phyloP scores from a whole-genome alignment of 768 basidiomycete species.

The Trametes cubensis region DNA sequence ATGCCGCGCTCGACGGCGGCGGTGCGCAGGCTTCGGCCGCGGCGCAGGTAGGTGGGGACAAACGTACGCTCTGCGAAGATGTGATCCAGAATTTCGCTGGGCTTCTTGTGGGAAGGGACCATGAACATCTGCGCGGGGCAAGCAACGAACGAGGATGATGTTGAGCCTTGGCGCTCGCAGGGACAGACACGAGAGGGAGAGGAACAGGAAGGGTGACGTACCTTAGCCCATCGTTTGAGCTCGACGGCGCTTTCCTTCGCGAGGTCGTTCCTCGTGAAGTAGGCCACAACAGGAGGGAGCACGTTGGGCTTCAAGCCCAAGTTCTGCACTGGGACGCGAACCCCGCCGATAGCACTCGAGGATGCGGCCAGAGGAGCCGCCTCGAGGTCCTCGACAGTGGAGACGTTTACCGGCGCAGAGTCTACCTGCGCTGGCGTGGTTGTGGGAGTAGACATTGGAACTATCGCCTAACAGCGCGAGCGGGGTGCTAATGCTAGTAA shows the following conservation, averaged over 20 bases:
- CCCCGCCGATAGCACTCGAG: background rate
- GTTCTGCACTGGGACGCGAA: background rate
- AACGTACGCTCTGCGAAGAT: background rate
- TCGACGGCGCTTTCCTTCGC: background rate
- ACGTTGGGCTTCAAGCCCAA: background rate
- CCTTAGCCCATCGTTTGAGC: background rate
- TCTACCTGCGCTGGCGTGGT: too few relatives aligned
- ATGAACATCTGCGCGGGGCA: background rate
- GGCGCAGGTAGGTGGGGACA: background rate
- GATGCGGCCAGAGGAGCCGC: background rate
- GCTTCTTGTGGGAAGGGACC: background rate
- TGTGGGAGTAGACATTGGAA: background rate
- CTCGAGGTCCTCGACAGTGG: background rate
- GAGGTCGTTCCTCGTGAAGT: background rate
- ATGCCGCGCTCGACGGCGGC: constrained; percentile 3
- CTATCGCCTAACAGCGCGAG: background rate
- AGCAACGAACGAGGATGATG: background rate
- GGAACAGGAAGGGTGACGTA: background rate
- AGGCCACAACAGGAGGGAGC: background rate
- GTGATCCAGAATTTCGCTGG: background rate
- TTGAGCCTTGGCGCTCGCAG: background rate
- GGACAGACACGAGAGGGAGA: background rate
- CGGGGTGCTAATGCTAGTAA: background rate
- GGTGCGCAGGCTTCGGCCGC: constrained; percentile 2
- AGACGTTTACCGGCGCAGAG: too few relatives aligned